phyloP scores from a whole-genome alignment of 2,329 filamentous ascomycete species.

The Trichophyton rubrum region DNA sequence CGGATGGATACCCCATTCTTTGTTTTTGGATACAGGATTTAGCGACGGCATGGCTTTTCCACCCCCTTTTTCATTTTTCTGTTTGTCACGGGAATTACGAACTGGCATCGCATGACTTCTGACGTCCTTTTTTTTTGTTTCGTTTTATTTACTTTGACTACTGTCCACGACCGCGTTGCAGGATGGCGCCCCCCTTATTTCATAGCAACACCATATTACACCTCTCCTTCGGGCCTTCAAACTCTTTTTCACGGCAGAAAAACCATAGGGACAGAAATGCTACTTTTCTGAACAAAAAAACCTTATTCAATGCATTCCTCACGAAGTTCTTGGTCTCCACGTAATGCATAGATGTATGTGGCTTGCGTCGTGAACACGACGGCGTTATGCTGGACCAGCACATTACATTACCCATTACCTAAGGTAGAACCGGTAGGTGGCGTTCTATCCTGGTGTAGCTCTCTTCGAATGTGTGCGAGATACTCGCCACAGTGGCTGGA shows the following conservation, averaged over 20 bases:
- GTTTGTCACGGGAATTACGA: background rate
- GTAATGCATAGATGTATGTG: background rate
- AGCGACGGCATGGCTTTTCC: background rate
- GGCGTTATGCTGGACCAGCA: background rate
- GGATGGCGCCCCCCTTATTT: background rate
- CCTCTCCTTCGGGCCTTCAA: background rate
- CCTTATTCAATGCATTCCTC: background rate
- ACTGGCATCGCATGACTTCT: slow-evolving; percentile 1
- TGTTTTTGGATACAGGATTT: background rate
- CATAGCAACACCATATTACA: background rate
- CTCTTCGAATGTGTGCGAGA: background rate
- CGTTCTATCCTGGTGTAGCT: background rate
- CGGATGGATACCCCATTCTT: background rate
- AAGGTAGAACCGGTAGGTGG: background rate
- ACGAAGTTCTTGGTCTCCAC: background rate
- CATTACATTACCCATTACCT: background rate
- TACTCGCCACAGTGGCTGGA: slow-evolving; percentile 4
- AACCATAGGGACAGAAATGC: background rate
- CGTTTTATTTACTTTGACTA: background rate
- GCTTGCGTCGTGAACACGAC: background rate
- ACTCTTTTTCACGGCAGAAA: background rate
- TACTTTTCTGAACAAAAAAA: background rate
- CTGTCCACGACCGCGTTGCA: background rate
- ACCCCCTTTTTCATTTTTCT: background rate
- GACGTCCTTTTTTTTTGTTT: background rate